Evolutionary conservation across 805 yeast genomes (phyloP).

Genomic region (Saturnispora serradocipensis): DNA sequence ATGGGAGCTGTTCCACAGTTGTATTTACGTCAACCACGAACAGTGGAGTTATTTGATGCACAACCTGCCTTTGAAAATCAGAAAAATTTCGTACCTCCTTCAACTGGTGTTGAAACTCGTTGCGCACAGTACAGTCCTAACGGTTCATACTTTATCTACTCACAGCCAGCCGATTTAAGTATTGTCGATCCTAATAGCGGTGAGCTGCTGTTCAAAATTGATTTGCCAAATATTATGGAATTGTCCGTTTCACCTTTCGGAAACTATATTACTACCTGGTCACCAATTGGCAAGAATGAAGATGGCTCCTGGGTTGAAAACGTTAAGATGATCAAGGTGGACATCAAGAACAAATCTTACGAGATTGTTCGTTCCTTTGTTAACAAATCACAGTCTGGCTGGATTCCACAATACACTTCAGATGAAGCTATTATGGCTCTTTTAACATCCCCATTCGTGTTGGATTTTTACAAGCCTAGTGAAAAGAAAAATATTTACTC

Average conservation of each 20-base stretch:
- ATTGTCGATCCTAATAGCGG: conserved; percentile 51
- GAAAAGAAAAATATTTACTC: conserved; percentile 46
- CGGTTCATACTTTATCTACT: conserved; percentile 62
- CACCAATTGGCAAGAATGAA: conserved; percentile 59
- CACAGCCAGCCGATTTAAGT: conserved; percentile 53
- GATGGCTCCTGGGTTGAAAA: conserved; percentile 71
- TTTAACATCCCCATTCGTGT: conserved; percentile 40
- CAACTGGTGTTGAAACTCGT: conserved; percentile 38
- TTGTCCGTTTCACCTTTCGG: conserved; percentile 86
- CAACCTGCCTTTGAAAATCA: conserved; percentile 31
- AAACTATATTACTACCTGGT: conserved; percentile 77
- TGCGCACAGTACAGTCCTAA: conserved; percentile 57
- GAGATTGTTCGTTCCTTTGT: conserved; percentile 42
- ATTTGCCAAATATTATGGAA: conserved; percentile 64
- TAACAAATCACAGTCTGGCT: conserved; percentile 76
- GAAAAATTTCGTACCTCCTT: conserved; percentile 25
- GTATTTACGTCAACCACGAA: conserved; percentile 40
- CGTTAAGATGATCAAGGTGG: conserved; percentile 63
- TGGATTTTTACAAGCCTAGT: conserved; percentile 54
- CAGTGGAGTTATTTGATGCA: conserved; percentile 43
- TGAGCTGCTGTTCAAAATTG: conserved; percentile 37
- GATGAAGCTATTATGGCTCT: conserved; percentile 70
- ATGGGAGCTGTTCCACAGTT: conserved; percentile 20
- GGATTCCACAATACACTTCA: conserved; percentile 85
- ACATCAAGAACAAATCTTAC: conserved; percentile 13